Evolutionary conservation across 129 eudicot genomes (phyloP), one percentile per base, ranked within the genome.

Genomic region (Arctium lappa): DNA sequence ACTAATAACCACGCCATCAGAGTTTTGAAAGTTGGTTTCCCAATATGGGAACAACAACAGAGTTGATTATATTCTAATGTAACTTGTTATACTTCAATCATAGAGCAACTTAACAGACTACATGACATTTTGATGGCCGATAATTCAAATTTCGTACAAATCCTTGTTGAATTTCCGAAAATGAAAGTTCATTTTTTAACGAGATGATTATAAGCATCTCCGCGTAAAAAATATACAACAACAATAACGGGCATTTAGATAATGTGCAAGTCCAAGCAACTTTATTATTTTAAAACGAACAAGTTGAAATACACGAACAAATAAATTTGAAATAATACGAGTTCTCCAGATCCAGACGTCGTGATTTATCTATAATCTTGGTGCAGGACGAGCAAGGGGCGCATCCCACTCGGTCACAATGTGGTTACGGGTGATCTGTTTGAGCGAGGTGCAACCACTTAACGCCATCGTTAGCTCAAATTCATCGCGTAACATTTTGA

Each of bases 401-500:
- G 88, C 88, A 60, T 95, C 99, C 97, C 99, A 95, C 33, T 91
- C 94, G 2, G 95, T 88, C 66, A 82, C 88, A 69, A 95, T 89
- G 85, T 95, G 98, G 69, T 86, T 76, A 16, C 99, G 97, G 16
- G 95, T 91, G 84, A 95, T 95, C 75, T 91, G 88, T 69, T 81
- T 90, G 30, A 95, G 86, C 6, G 97, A 84, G 63, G 90, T 91
- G 82, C 97, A 93, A 37, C 99, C 99, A 68, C 97, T 93, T 90
- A 95, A 83, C 12, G 99, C 98, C 99, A 95, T 95, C 0, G 99
- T 91, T 30, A 95, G 73, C 91, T 93, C 99, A 78, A 95, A 93
- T 80, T 95, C 99, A 8, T 93, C 99, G 0, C 94, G 93, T 74
- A 95, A 72, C 98, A 95, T 95, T 74, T 93, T 88, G 16, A 95